These are phyloP conservation scores for Porcisia deanei DNA, from an alignment of 208 protist genomes.

Conservation along the genomic window DNA sequence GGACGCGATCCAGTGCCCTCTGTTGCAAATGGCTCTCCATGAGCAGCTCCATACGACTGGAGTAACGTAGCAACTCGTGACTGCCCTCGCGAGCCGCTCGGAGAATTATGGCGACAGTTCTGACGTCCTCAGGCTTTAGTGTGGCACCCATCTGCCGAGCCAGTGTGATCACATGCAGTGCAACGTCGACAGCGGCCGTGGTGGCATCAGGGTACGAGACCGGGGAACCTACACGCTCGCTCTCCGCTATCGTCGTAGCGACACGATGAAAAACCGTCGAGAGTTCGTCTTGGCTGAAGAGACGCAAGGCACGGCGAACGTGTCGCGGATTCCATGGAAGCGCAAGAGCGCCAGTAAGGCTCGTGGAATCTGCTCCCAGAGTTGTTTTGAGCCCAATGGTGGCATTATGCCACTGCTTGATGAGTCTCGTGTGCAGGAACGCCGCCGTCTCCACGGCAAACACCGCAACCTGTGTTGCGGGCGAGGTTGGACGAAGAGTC, in stretches of 20 bases:
- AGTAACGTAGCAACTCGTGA: constrained; percentile 48
- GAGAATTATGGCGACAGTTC: constrained; percentile 48
- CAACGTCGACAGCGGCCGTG: constrained; percentile 47
- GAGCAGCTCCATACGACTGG: constrained; percentile 60
- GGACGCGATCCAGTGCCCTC: constrained; percentile 45
- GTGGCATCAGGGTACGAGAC: constrained; percentile 39
- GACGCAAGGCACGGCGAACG: constrained; percentile 61
- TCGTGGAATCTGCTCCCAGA: constrained; percentile 25
- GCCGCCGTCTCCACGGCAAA: constrained; percentile 68
- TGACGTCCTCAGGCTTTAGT: constrained; percentile 45
- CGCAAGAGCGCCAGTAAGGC: constrained; percentile 26
- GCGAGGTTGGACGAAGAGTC: constrained; percentile 1
- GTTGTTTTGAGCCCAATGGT: constrained; percentile 48
- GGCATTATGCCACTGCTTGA: constrained; percentile 86
- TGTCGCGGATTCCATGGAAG: constrained; percentile 76
- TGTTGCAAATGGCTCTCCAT: constrained; percentile 62
- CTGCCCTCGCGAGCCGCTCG: constrained; percentile 57
- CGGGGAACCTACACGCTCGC: constrained; percentile 21
- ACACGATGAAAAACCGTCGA: constrained; percentile 30
- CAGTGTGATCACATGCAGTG: constrained; percentile 70
- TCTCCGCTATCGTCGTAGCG: constrained; percentile 17
- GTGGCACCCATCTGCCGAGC: constrained; percentile 57
- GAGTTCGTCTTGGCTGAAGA: constrained; percentile 42
- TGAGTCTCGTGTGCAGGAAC: constrained; percentile 69
- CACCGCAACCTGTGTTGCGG: constrained; percentile 29